Evolutionary conservation across 163 green algal genomes (phyloP).

Genomic region (Picocystis sp.): DNA sequence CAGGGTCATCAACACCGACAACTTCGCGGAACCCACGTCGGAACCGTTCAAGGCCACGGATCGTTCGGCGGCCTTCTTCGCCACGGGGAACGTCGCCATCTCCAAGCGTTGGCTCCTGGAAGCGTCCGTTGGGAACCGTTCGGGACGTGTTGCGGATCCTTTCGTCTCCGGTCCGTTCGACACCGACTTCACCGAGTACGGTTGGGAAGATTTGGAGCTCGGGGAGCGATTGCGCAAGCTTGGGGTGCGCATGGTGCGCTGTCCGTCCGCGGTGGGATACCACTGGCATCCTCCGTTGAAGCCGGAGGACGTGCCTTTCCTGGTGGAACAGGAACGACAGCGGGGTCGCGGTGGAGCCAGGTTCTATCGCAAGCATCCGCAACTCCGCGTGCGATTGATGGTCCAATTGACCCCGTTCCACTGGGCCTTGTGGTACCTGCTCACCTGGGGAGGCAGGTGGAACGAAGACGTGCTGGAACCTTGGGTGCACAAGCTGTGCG

Average conservation of each 20-base stretch:
- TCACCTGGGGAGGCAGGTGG: conserved; percentile 17
- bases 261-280: conserved; percentile 19
- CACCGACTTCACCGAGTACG: conserved; percentile 22
- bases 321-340: conserved; percentile 19
- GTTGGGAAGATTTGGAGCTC: conserved; percentile 27
- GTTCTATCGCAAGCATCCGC: conserved; percentile 23
- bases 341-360: conserved; percentile 17
- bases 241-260: conserved; percentile 15
- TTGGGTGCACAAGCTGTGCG: conserved; percentile 9
- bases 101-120: conserved; percentile 6
- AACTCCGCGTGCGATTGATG: conserved; percentile 21
- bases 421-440: conserved; percentile 14
- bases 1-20: conserved; percentile 20
- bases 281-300: conserved; percentile 24
- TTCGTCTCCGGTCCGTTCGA: conserved; percentile 16
- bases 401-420: conserved; percentile 25
- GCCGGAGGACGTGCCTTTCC: conserved; percentile 11
- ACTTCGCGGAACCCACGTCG: conserved; percentile 17
- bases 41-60: conserved; percentile 26
- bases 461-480: conserved; percentile 15
- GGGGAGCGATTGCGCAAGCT: conserved; percentile 17
- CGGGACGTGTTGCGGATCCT: neutral
- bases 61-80: conserved; percentile 24
- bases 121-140: neutral
- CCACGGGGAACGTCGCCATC: conserved; percentile 23